Conservation (phyloP, 169 alveolate species). For the Babesia ovata region DNA sequence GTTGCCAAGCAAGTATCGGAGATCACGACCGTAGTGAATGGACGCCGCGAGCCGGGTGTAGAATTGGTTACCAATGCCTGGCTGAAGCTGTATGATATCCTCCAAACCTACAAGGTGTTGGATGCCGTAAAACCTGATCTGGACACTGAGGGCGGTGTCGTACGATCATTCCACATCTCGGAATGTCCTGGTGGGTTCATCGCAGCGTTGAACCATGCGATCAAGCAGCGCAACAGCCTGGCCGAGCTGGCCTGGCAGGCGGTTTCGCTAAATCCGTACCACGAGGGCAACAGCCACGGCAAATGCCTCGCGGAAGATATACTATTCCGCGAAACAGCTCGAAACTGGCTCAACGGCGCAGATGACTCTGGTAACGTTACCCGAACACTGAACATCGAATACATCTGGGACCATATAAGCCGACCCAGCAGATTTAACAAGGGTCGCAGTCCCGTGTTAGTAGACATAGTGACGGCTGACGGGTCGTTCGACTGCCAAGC, state of each 20-base stretch:
- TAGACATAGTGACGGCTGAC: constrained; percentile 78
- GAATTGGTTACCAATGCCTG: constrained; percentile 79
- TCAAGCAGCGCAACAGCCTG: constrained; percentile 63
- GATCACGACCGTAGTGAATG: constrained; percentile 46
- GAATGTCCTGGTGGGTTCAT: constrained; percentile 81
- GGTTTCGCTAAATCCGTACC: constrained; percentile 78
- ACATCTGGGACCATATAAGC: constrained; percentile 73
- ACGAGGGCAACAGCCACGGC: constrained; percentile 73
- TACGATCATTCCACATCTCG: constrained; percentile 71
- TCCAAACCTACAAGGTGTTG: constrained; percentile 68
- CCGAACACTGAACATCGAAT: constrained; percentile 64
- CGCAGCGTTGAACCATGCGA: constrained; percentile 74
- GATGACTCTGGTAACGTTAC: constrained; percentile 79
- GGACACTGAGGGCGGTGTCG: constrained; percentile 60
- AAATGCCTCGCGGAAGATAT: constrained; percentile 75
- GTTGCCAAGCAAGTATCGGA: constrained; percentile 59
- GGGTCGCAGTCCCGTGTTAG: constrained; percentile 41
- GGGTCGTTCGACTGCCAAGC: constrained; percentile 76
- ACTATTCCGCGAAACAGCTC: constrained; percentile 73
- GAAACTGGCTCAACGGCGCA: constrained; percentile 73
- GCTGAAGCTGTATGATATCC: constrained; percentile 76
- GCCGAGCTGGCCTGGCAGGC: constrained; percentile 74
- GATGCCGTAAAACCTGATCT: constrained; percentile 67
- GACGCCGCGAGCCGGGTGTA: constrained; percentile 67
- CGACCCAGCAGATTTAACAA: constrained; percentile 61